Base-by-base conservation (phyloP, 306 rosid species). In the Quercus berberidifolia region DNA sequence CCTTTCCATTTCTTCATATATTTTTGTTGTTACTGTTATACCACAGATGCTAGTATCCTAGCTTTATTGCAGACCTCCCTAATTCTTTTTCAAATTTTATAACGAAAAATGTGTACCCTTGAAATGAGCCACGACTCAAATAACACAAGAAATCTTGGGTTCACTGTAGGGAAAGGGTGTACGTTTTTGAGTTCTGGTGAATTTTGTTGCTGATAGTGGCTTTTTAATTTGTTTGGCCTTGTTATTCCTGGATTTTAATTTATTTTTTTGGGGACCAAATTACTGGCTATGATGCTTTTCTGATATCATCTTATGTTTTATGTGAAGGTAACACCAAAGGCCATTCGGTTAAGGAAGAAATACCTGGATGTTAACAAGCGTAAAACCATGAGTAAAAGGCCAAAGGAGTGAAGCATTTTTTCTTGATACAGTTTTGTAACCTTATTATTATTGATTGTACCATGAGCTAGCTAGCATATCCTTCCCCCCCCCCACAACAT, bases 311-410 rank as follows among this genome's bases (percentile, higher is more conserved):
- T 62, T 72, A 21, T 76, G 58, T 15, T 59, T 12, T 25, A 6
- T 55, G 7, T 81, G 81, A 79, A 95, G 99, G 99, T 95, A 78
- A 95, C 99, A 25, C 99, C 99, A 31, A 93, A 95, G 86, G 76
- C 90, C 64, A 91, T 95, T 69, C 88, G 99, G 64, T 83, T 95
- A 69, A 85, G 99, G 83, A 95, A 95, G 86, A 95, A 90, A 80
- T 93, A 93, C 81, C 90, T 93, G 76, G 99, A 95, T 31, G 98
- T 85, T 46, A 90, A 76, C 91, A 95, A 91, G 88, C 98, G 99
- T 33, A 95, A 93, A 87, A 25, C 81, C 77, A 93, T 95, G 99
- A 95, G 98, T 26, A 90, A 76, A 83, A 91, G 28, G 83, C 92
- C 83, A 65, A 89, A 94, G 88, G 94, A 92, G 58, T 91, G 91